These are phyloP conservation scores for Lagerstroemia speciosa DNA, from an alignment of 345 rosid genomes.

Conservation along the genomic window DNA sequence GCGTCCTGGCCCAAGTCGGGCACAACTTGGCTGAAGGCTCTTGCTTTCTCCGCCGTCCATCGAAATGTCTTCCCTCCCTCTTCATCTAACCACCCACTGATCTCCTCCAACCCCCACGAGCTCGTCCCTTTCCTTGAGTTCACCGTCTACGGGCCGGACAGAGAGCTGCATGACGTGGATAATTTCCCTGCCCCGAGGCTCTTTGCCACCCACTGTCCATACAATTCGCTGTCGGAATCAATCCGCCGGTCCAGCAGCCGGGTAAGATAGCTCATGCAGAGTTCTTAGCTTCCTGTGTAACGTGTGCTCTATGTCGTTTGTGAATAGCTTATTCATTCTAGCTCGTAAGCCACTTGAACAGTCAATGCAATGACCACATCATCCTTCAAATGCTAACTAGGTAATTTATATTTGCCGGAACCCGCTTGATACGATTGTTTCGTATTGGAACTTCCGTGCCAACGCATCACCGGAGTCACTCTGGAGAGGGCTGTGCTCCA, in stretches of 20 bases:
- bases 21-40: constrained; percentile 29
- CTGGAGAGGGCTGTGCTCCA: background rate
- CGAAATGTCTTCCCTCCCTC: background rate
- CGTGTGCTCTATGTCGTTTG: too few relatives aligned
- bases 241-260: background rate
- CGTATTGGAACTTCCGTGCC: background rate
- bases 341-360: too few relatives aligned
- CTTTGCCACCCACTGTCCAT: background rate
- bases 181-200: background rate
- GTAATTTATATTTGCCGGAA: background rate
- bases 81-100: constrained; percentile 17
- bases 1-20: constrained; percentile 23
- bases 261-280: too few relatives aligned
- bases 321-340: too few relatives aligned
- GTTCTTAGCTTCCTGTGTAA: too few relatives aligned
- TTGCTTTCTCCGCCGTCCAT: constrained; percentile 10
- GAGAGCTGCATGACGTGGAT: background rate
- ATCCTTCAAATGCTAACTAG: background rate
- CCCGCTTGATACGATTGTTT: background rate
- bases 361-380: background rate
- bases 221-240: background rate
- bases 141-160: background rate
- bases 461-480: background rate
- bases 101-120: constrained; percentile 18
- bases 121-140: constrained; percentile 22